Evolutionary conservation across 1,284 basidiomycete species (phyloP).

Genomic region (Cystobasidium sp.): DNA sequence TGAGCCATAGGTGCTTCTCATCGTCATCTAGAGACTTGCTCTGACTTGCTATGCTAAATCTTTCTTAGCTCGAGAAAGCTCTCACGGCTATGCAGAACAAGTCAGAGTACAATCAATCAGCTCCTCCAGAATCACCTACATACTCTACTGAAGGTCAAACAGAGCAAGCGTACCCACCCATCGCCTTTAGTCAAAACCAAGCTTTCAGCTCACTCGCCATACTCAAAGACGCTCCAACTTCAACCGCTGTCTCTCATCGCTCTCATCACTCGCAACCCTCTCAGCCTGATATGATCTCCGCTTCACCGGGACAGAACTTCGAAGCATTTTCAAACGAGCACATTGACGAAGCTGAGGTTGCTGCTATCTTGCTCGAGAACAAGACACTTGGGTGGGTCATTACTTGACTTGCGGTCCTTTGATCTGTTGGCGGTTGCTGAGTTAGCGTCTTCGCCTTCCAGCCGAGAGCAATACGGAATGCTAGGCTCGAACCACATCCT

Average conservation of each 20-base stretch:
- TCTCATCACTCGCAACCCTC: background rate
- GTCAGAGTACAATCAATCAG: slow-evolving; percentile 1
- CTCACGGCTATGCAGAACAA: slow-evolving; percentile 12
- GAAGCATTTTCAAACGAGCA: slow-evolving; percentile 16
- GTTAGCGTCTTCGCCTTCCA: background rate
- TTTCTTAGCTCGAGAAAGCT: slow-evolving; percentile 4
- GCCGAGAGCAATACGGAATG: slow-evolving; percentile 20
- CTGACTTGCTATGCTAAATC: background rate
- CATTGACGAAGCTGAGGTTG: slow-evolving; percentile 23
- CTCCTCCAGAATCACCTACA: background rate
- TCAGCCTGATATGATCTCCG: background rate
- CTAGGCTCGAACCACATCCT: slow-evolving; percentile 13
- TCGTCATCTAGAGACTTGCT: background rate
- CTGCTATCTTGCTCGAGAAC: slow-evolving; percentile 20
- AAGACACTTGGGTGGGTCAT: slow-evolving; percentile 17
- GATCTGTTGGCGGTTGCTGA: background rate
- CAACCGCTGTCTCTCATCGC: background rate
- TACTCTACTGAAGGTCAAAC: slow-evolving; percentile 18
- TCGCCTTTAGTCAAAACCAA: slow-evolving; percentile 1
- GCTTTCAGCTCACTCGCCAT: slow-evolving; percentile 15
- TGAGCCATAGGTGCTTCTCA: background rate
- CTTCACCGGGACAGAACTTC: background rate
- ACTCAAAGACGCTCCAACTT: slow-evolving; percentile 3
- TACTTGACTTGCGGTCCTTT: background rate
- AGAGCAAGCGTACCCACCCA: background rate